These are phyloP conservation scores for Cardiospermum halicacabum DNA, from an alignment of 345 rosid genomes.

Conservation along the genomic window DNA sequence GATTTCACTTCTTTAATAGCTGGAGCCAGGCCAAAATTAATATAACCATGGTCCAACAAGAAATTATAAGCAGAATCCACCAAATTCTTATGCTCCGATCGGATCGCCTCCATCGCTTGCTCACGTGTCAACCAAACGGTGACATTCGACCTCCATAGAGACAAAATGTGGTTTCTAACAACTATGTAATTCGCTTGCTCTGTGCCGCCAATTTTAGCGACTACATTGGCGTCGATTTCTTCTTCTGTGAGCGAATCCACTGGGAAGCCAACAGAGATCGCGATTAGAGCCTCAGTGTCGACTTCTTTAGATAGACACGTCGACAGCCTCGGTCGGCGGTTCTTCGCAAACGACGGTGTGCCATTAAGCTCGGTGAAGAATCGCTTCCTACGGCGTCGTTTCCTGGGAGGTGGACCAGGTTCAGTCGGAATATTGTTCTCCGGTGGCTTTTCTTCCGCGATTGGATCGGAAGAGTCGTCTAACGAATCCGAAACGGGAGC, in stretches of 20 bases:
- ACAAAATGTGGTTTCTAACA: constrained; percentile 77
- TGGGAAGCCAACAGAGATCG: constrained; percentile 88
- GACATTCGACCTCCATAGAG: constrained; percentile 84
- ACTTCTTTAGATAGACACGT: constrained; percentile 60
- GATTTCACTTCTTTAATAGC: constrained; percentile 63
- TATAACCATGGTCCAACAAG: constrained; percentile 76
- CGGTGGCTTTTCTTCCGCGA: constrained; percentile 40
- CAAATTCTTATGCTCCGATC: constrained; percentile 55
- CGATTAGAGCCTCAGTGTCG: constrained; percentile 73
- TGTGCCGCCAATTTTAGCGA: constrained; percentile 56
- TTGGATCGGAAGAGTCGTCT: constrained; percentile 70
- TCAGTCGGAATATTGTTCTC: constrained; percentile 43
- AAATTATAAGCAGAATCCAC: constrained; percentile 74
- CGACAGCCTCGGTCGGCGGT: constrained; percentile 50
- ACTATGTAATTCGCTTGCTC: constrained; percentile 78
- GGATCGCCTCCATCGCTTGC: constrained; percentile 69
- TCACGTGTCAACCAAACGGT: constrained; percentile 73
- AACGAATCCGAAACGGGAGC: constrained; percentile 54
- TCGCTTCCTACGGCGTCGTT: constrained; percentile 76
- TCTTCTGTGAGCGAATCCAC: constrained; percentile 89
- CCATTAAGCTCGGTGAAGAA: constrained; percentile 85
- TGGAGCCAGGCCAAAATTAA: constrained; percentile 76
- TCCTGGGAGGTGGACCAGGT: constrained; percentile 51
- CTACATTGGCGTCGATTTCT: constrained; percentile 91
- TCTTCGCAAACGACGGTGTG: constrained; percentile 53